Evolutionary conservation across 2,329 filamentous ascomycete genomes (phyloP), one percentile per base, ranked within the genome.

Genomic region (Ascochyta pisi): DNA sequence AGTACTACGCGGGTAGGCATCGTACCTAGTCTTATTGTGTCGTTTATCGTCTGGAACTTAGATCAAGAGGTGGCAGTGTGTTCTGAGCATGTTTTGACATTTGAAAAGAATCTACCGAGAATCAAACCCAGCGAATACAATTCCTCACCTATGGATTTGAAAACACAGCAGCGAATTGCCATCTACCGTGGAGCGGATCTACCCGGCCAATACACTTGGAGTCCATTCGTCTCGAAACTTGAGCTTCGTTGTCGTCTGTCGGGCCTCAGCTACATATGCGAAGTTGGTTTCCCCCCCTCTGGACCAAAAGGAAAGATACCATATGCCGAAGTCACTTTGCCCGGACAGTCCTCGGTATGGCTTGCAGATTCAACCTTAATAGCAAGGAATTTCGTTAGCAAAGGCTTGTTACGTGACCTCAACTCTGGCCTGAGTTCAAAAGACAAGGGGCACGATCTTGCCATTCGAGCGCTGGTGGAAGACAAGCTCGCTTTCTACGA

Each of bases 211-310:
- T 80, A 86, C 63, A 78, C 81, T 46, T 86, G 83, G 83, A 87
- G 85, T 0, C 85, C 86, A 9, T 88, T 86, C 61, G 84, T 86
- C 48, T 82, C 75, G 40, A 89, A 89, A 68, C 76, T 88, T 47
- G 86, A 89, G 66, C 78, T 84, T 16, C 84, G 85, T 13, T 77
- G 88, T 6, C 85, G 86, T 13, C 80, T 86, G 60, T 78, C 78
- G 2, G 68, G 71, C 1, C 45, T 86, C 2, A 35, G 70, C 0
- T 89, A 88, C 69, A 64, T 60, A 15, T 65, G 72, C 4, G 80
- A 74, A 2, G 58, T 60, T 3, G 85, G 85, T 1, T 82, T 81
- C 0, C 68, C 78, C 0, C 65, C 61, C 37, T 68, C 73, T 0
- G 82, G 77, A 0, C 86, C 86, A 0, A 79, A 76, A 45, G 84